Evolutionary conservation across 2,329 filamentous ascomycete genomes (phyloP), one percentile per base, ranked within the genome.

Genomic region (Botrytis medusae): DNA sequence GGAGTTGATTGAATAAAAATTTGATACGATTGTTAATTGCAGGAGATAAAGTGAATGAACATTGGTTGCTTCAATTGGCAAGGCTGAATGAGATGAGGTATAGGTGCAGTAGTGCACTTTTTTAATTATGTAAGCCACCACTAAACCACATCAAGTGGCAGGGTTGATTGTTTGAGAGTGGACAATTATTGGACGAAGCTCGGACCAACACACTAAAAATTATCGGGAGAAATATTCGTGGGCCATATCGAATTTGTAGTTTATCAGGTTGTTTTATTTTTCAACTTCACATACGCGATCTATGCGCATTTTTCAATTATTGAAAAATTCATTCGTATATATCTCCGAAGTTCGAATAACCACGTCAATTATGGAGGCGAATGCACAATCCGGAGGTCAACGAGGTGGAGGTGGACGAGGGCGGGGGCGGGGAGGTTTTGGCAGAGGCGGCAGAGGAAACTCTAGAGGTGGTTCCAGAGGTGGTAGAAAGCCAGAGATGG

Each of bases 401-500:
- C 63, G 69, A 34, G 70, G 74, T 59, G 72, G 75, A 37, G 73
- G 79, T 62, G 77, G 78, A 54, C 73, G 78, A 57, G 71, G 75
- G 61, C 54, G 75, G 61, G 74, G 75, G 42, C 63, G 76, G 32
- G 74, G 77, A 63, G 67, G 75, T n/a, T 68, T 34, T 61, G 75
- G 76, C 25, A 74, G 75, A 69, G 70, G 77, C 54, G 76, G 75
- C 6, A 78, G 80, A 88, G 89, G 88, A n/a, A 54, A 62, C n/a
- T 69, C 64, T 29, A 69, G 64, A 69, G 71, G 71, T 29, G 64
- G 51, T 51, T 48, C 63, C 87, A 87, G 81, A 85, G 86, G 83
- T 85, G 77, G 76, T 73, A 90, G 89, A 87, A 90, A 88, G 81
- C 85, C 85, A 82, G 88, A 91, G 87, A 84, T 91, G 88, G 90